Percentiles rank a stretch among this genome's conserved stretches.
phyloP scores from a whole-genome alignment of 371 early-diverging fungal genomes.

The Rhizopus microsporus region DNA sequence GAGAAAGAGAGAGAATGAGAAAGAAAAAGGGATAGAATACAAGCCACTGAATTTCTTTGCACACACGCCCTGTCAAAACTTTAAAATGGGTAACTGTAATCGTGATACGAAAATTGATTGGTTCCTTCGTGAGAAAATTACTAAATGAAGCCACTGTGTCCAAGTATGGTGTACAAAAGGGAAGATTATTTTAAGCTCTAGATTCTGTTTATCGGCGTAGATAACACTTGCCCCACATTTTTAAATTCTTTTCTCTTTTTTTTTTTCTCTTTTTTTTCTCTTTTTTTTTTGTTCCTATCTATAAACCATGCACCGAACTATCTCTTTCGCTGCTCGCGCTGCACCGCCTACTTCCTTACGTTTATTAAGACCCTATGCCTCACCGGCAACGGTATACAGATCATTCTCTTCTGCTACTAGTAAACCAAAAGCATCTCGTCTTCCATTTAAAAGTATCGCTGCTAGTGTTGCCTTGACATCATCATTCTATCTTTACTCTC shows the following conservation, averaged over 20 bases:
- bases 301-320: slow-evolving; percentile 22
- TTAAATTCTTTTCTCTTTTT: slow-evolving; percentile 1
- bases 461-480: slow-evolving; percentile 23
- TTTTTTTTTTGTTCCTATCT: not conserved
- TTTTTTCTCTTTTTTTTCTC: slow-evolving; percentile 3
- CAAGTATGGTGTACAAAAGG: not conserved
- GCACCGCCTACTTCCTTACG: slow-evolving; percentile 6
- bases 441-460: slow-evolving; percentile 32
- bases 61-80: slow-evolving; percentile 1
- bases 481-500: slow-evolving; percentile 16
- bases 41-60: not conserved
- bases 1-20: not conserved
- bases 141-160: not conserved
- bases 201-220: too few relatives aligned
- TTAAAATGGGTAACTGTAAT: not conserved
- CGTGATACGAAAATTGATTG: not conserved
- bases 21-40: not conserved
- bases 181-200: too few relatives aligned
- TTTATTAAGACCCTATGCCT: slow-evolving; percentile 1
- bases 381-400: slow-evolving; percentile 8
- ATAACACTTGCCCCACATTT: slow-evolving; percentile 1
- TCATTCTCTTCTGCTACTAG: slow-evolving; percentile 5
- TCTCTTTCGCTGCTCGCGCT: slow-evolving; percentile 21
- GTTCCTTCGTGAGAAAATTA: slow-evolving; percentile 3
- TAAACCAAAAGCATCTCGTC: slow-evolving; percentile 5